Evolutionary conservation across 331 rosid genomes (phyloP).

Genomic region (Prunus yedoensis): DNA sequence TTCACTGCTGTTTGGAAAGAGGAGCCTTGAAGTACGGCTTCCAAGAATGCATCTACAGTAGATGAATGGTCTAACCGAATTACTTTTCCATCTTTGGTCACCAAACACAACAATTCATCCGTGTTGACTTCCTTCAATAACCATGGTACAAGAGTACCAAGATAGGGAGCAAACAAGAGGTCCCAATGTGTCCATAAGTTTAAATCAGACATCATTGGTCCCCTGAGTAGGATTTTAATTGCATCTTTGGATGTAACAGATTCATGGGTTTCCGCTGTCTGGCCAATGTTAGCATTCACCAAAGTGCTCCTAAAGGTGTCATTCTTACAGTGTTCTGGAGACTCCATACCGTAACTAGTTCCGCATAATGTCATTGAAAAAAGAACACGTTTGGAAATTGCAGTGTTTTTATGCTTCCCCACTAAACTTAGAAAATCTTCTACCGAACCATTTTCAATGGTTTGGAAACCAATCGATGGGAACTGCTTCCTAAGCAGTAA

Average conservation of each 20-base stretch:
- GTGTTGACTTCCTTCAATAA: slow-evolving; percentile 62
- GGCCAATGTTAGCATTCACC: slow-evolving; percentile 26
- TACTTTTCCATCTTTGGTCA: slow-evolving; percentile 78
- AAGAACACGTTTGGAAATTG: slow-evolving; percentile 55
- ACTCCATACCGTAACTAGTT: slow-evolving; percentile 36
- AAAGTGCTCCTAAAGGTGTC: slow-evolving; percentile 26
- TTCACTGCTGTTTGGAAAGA: slow-evolving; percentile 73
- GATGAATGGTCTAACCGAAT: slow-evolving; percentile 75
- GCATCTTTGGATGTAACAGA: slow-evolving; percentile 62
- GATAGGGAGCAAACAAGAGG: slow-evolving; percentile 65
- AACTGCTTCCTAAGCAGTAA: slow-evolving; percentile 69
- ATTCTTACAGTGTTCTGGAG: slow-evolving; percentile 35
- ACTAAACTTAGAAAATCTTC: slow-evolving; percentile 50
- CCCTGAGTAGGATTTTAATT: slow-evolving; percentile 57
- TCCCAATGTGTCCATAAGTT: slow-evolving; percentile 97
- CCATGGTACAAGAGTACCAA: slow-evolving; percentile 83
- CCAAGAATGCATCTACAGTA: slow-evolving; percentile 67
- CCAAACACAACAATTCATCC: slow-evolving; percentile 68
- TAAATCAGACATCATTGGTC: slow-evolving; percentile 80
- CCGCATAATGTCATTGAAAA: slow-evolving; percentile 66
- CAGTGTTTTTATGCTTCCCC: slow-evolving; percentile 39
- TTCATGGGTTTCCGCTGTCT: slow-evolving; percentile 23
- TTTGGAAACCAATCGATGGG: slow-evolving; percentile 60
- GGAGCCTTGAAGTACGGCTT: slow-evolving; percentile 76
- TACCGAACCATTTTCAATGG: slow-evolving; percentile 46